A percentile compares a stretch with the other conserved stretches of the same genome.
Conservation (phyloP, 1,284 basidiomycete genomes). For the Tremellales sp. region DNA sequence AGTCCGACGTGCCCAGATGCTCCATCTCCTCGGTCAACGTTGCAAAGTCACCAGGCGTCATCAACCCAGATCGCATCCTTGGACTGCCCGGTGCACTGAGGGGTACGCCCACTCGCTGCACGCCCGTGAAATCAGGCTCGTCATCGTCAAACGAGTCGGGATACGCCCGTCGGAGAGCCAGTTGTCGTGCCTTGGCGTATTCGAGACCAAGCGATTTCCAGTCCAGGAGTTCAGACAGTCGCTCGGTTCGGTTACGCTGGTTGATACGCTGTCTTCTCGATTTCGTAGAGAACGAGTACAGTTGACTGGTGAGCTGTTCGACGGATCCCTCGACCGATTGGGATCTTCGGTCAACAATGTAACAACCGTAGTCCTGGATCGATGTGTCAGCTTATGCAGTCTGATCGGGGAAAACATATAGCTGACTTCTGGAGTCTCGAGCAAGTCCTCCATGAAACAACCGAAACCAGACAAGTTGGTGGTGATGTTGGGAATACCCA, state of each 20-base stretch:
- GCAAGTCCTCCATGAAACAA: slow-evolving; percentile 98
- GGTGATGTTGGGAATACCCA: slow-evolving; percentile 96
- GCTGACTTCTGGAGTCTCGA: slow-evolving; percentile 65
- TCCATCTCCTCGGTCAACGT: slow-evolving; percentile 96
- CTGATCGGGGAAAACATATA: slow-evolving; percentile 18
- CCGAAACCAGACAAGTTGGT: slow-evolving; percentile 97
- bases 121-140: slow-evolving; percentile 62
- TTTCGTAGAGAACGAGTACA: slow-evolving; percentile 79
- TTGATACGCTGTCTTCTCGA: slow-evolving; percentile 96
- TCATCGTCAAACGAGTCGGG: slow-evolving; percentile 80
- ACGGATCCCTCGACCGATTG: slow-evolving; percentile 90
- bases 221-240: slow-evolving; percentile 85
- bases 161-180: slow-evolving; percentile 88
- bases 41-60: slow-evolving; percentile 78
- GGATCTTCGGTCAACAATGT: slow-evolving; percentile 89
- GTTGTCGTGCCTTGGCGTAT: slow-evolving; percentile 90
- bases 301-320: slow-evolving; percentile 60
- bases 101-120: slow-evolving; percentile 62
- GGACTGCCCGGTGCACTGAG: slow-evolving; percentile 85
- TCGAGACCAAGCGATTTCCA: slow-evolving; percentile 98
- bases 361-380: slow-evolving; percentile 67
- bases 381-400: slow-evolving; percentile 33
- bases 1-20: slow-evolving; percentile 76
- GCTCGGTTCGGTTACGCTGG: slow-evolving; percentile 95
- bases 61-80: slow-evolving; percentile 68